Conservation (phyloP, 139 green algal species). For the Picochlorum sp. region DNA sequence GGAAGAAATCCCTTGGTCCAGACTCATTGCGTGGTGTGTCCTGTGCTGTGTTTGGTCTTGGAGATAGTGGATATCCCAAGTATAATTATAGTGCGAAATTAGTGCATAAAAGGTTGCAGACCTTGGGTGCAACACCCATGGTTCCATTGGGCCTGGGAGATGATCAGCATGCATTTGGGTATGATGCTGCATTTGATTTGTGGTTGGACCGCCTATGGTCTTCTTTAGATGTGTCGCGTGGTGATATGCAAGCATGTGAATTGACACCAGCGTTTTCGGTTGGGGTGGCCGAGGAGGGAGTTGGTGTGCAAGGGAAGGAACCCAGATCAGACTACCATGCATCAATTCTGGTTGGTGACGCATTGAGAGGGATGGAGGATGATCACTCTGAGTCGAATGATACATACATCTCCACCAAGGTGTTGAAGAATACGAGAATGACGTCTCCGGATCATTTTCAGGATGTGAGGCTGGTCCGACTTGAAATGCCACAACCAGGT, state of each 20-base stretch:
- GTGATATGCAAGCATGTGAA: not conserved
- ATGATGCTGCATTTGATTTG: slow-evolving; percentile 79
- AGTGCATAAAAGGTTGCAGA: slow-evolving; percentile 68
- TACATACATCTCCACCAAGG: slow-evolving; percentile 4
- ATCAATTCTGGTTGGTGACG: too few species aligned
- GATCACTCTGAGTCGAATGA: not conserved
- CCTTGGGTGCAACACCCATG: slow-evolving; percentile 55
- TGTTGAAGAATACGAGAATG: slow-evolving; percentile 56
- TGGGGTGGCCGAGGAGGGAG: too few species aligned
- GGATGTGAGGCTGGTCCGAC: slow-evolving; percentile 70
- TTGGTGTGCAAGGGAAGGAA: too few species aligned
- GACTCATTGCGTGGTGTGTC: slow-evolving; percentile 43
- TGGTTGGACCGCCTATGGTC: slow-evolving; percentile 78
- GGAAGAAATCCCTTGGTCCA: slow-evolving; percentile 67
- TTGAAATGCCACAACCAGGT: slow-evolving; percentile 39
- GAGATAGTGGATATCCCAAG: slow-evolving; percentile 81
- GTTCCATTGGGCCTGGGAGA: slow-evolving; percentile 69
- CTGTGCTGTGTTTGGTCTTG: slow-evolving; percentile 88
- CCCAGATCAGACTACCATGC: too few species aligned
- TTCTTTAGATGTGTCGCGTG: slow-evolving; percentile 19
- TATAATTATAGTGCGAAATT: slow-evolving; percentile 92
- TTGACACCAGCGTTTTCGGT: too few species aligned
- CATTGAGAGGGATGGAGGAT: too few species aligned
- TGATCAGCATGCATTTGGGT: slow-evolving; percentile 72
- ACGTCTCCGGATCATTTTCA: slow-evolving; percentile 68